Base-by-base conservation (phyloP, 805 yeast species). In the Barnettozyma populi region DNA sequence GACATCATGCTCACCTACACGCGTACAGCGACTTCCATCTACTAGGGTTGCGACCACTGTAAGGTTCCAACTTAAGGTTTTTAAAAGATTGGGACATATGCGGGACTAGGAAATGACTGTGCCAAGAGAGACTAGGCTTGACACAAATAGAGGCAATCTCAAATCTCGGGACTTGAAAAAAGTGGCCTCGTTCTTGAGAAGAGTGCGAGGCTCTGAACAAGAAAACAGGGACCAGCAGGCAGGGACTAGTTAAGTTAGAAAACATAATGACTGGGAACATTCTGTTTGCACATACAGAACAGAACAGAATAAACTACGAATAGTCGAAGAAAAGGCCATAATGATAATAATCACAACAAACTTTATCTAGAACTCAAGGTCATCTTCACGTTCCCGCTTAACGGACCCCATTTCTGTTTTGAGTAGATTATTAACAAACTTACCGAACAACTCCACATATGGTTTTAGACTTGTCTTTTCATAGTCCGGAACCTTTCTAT, bases 401-500 rank as follows among this genome's bases (percentile, higher is more conserved):
- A 57, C 62, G 11, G 57, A 59, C 45, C 52, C 55, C 23, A 36
- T 47, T 57, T 86, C 90, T 46, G 80, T 80, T 55, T 75, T 74
- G 25, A 79, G 66, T 49, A 89, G 65, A 1, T 65, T 69, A 45
- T 67, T 69, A 8, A 87, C 94, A 65, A 79, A 86, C 43, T 69
- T 68, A 31, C 79, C 74, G 64, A 90, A 90, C 51, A 72, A 66
- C 14, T 81, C 83, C 10, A 88, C 74, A 55, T 82, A 86, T 1
- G 88, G 86, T 56, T 79, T 82, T 58, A 92, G 67, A 34, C 83
- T 70, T 0, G 96, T 86, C 54, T 78, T 77, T 49, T 81, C 84
- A 66, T 73, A 80, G 57, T 80, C 84, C 2, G 43, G 43, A 1
- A 58, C 34, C 37, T 61, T 55, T 25, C 51, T 53, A 7, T 54